Conservation (phyloP, 371 early-diverging fungal species). For the Mucor mucedo region DNA sequence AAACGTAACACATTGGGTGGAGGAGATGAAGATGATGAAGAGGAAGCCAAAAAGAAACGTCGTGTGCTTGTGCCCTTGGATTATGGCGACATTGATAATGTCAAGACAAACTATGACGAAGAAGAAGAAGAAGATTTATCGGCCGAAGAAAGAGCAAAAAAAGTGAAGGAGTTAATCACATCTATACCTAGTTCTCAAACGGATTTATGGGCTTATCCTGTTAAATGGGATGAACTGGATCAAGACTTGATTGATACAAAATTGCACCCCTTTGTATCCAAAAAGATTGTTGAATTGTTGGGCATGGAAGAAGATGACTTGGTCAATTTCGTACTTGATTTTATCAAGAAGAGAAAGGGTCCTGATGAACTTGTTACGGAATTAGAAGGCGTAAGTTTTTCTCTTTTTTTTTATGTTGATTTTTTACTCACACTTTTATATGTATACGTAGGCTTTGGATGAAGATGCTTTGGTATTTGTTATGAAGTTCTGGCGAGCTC, state of each 20-base stretch:
- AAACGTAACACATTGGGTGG: constrained; percentile 54
- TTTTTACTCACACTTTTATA: background rate
- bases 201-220: constrained; percentile 74
- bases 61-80: constrained; percentile 66
- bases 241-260: constrained; percentile 66
- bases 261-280: constrained; percentile 74
- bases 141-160: constrained; percentile 62
- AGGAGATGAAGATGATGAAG: constrained; percentile 64
- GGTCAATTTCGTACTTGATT: constrained; percentile 71
- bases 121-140: constrained; percentile 32
- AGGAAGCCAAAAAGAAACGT: constrained; percentile 58
- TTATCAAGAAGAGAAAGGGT: constrained; percentile 57
- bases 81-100: constrained; percentile 48
- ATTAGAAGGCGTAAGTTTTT: constrained; percentile 65
- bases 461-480: constrained; percentile 84
- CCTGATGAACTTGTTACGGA: constrained; percentile 69
- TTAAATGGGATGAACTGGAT: constrained; percentile 80
- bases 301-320: constrained; percentile 78
- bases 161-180: constrained; percentile 70
- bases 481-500: constrained; percentile 83
- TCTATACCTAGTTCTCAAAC: constrained; percentile 81
- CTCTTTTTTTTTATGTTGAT: background rate
- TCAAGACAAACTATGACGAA: constrained; percentile 13
- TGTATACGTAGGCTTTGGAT: constrained; percentile 68
- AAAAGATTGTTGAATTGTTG: constrained; percentile 78